Evolutionary conservation across 495 filamentous ascomycete genomes (phyloP).

Genomic region (Hyaloscypha bicolor): DNA sequence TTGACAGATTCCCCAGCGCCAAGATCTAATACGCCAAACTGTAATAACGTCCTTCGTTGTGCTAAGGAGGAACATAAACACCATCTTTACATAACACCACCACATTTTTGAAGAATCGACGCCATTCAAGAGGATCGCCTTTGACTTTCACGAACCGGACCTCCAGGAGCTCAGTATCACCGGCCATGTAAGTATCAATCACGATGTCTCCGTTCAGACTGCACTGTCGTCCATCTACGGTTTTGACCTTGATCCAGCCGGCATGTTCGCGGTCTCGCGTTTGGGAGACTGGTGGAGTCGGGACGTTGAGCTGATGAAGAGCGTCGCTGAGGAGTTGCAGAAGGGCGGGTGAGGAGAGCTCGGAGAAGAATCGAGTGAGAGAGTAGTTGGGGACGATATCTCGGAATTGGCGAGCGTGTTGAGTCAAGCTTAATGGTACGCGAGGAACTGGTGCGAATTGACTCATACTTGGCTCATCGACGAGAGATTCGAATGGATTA

Average conservation of each 20-base stretch:
- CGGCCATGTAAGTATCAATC: constrained; percentile 64
- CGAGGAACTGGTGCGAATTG: constrained; percentile 85
- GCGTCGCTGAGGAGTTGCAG: constrained; percentile 79
- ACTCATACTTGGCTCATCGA: constrained; percentile 87
- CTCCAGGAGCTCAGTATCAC: constrained; percentile 65
- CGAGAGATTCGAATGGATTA: constrained; percentile 60
- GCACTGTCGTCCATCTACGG: constrained; percentile 78
- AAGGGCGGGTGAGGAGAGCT: constrained; percentile 74
- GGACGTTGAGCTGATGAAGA: constrained; percentile 79
- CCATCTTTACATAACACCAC: constrained; percentile 82
- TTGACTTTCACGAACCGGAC: constrained; percentile 92
- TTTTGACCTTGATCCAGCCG: constrained; percentile 67
- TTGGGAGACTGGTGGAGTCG: constrained; percentile 55
- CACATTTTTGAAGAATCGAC: constrained; percentile 94
- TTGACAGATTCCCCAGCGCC: constrained; percentile 2
- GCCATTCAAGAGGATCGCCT: constrained; percentile 96
- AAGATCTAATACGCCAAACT: constrained; percentile 10
- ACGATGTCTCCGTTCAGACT: constrained; percentile 80
- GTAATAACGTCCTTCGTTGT: constrained; percentile 15
- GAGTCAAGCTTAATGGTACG: constrained; percentile 80
- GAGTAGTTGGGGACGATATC: constrained; percentile 82
- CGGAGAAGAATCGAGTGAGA: constrained; percentile 89
- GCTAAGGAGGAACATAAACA: constrained; percentile 46
- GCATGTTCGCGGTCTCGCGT: constrained; percentile 46
- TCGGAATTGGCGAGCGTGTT: constrained; percentile 81